Evolutionary conservation across 371 early-diverging fungal genomes (phyloP).

Genomic region (Catenaria anguillulae): DNA sequence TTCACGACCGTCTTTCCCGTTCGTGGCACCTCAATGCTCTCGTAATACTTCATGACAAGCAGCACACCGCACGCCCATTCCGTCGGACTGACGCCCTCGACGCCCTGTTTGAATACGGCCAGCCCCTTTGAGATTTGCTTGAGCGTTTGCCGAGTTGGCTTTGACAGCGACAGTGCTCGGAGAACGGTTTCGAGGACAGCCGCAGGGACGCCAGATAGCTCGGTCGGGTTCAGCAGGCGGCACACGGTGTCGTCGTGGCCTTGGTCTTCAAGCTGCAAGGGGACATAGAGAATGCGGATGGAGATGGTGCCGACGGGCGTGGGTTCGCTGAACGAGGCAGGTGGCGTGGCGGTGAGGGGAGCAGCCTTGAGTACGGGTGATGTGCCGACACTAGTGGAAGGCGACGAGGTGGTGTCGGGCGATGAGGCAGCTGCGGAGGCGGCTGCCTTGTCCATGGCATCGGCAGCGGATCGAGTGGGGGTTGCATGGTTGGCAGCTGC

Average conservation of each 20-base stretch:
- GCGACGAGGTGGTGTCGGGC: background rate
- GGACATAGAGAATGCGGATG: background rate
- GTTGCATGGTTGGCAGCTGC: too few species aligned
- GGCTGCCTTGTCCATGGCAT: too few species aligned
- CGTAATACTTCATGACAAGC: background rate
- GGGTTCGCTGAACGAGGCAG: background rate
- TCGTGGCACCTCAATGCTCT: background rate
- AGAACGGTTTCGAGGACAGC: slow-evolving; percentile 1
- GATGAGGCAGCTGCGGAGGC: too few species aligned
- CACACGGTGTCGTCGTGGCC: background rate
- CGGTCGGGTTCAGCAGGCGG: background rate
- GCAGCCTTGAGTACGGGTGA: too few species aligned
- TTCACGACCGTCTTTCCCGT: background rate
- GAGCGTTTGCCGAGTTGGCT: background rate
- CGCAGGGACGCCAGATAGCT: background rate
- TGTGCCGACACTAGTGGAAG: too few species aligned
- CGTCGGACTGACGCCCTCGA: background rate
- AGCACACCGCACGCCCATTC: slow-evolving; percentile 4
- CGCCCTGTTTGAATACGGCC: background rate
- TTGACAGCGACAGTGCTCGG: background rate
- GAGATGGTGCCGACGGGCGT: background rate
- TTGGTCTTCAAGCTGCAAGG: background rate
- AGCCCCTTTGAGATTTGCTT: background rate
- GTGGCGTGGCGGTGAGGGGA: too few species aligned
- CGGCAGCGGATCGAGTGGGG: too few species aligned